Evolutionary conservation across 225 moss, liverwort and hornwort genomes (phyloP).

Genomic region (Polytrichum formosum): DNA sequence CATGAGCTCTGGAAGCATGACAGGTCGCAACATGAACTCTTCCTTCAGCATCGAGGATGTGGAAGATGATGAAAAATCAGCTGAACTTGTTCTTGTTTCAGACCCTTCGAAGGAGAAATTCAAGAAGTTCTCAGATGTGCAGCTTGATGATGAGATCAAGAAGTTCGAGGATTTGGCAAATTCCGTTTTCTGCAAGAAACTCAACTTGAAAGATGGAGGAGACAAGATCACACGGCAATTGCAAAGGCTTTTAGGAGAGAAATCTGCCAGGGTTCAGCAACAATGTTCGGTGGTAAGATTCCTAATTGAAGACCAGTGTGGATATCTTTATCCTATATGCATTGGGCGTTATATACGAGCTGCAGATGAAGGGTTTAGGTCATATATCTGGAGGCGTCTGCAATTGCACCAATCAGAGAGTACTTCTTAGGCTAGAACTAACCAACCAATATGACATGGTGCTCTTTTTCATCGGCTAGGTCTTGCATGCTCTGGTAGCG

Average conservation of each 20-base stretch:
- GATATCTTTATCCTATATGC: too few relatives aligned
- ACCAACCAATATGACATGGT: too few relatives aligned
- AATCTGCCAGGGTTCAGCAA: slow-evolving; percentile 15
- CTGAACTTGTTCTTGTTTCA: slow-evolving; percentile 15
- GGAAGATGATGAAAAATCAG: slow-evolving; percentile 3
- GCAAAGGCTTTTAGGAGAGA: slow-evolving; percentile 25
- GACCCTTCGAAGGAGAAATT: slow-evolving; percentile 17
- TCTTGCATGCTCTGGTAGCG: too few relatives aligned
- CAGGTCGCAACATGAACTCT: not conserved
- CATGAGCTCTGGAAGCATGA: not conserved
- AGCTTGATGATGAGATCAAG: slow-evolving; percentile 33
- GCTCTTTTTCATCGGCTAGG: too few relatives aligned
- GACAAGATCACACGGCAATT: slow-evolving; percentile 15
- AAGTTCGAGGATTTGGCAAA: slow-evolving; percentile 15
- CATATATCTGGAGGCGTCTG: too few relatives aligned
- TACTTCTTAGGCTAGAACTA: too few relatives aligned
- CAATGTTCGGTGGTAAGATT: slow-evolving; percentile 12
- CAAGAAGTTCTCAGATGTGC: slow-evolving; percentile 1
- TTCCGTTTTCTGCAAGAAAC: not conserved
- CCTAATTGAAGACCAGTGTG: too few relatives aligned
- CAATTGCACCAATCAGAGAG: too few relatives aligned
- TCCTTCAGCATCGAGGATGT: slow-evolving; percentile 2
- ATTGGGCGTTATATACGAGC: too few relatives aligned
- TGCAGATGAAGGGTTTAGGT: too few relatives aligned
- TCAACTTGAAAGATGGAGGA: slow-evolving; percentile 29